Conservation (phyloP, 1,284 basidiomycete species). For the Tilletiopsis washingtonensis region DNA sequence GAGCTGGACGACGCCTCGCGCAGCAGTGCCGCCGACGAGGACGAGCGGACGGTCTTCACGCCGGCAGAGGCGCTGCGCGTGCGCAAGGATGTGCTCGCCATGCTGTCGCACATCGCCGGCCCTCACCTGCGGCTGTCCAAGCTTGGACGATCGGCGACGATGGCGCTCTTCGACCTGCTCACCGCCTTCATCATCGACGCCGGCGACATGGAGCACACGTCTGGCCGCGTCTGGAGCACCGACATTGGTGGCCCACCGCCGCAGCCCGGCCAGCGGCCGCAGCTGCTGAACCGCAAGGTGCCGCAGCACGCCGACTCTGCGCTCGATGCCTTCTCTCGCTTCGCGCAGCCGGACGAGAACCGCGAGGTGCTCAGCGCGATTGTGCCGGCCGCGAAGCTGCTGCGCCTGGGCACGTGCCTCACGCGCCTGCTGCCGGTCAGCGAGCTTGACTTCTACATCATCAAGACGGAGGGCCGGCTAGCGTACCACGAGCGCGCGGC, state of each 20-base stretch:
- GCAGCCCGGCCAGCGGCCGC: not conserved
- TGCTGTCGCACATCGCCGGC: slow-evolving; percentile 62
- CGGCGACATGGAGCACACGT: slow-evolving; percentile 59
- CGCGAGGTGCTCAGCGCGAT: slow-evolving; percentile 62
- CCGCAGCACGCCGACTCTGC: slow-evolving; percentile 65
- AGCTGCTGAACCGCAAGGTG: slow-evolving; percentile 11
- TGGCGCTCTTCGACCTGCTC: slow-evolving; percentile 61
- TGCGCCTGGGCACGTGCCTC: slow-evolving; percentile 61
- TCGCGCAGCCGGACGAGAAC: slow-evolving; percentile 70
- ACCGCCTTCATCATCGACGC: slow-evolving; percentile 69
- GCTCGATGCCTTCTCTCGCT: slow-evolving; percentile 70
- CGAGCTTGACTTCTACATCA: slow-evolving; percentile 66
- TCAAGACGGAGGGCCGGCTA: slow-evolving; percentile 61
- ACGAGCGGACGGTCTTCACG: slow-evolving; percentile 23
- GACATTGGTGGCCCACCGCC: slow-evolving; percentile 12
- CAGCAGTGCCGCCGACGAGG: not conserved
- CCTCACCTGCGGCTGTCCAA: slow-evolving; percentile 51
- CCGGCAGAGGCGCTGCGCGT: slow-evolving; percentile 56
- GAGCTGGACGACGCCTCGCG: not conserved
- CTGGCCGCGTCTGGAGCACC: slow-evolving; percentile 49
- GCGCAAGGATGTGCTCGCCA: slow-evolving; percentile 69
- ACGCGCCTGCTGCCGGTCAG: slow-evolving; percentile 73
- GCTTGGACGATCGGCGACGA: slow-evolving; percentile 51
- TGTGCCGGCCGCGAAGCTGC: slow-evolving; percentile 58
- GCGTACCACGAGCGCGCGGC: slow-evolving; percentile 70